Base-by-base conservation (phyloP, 345 rosid species). In the Melaleuca alternifolia region DNA sequence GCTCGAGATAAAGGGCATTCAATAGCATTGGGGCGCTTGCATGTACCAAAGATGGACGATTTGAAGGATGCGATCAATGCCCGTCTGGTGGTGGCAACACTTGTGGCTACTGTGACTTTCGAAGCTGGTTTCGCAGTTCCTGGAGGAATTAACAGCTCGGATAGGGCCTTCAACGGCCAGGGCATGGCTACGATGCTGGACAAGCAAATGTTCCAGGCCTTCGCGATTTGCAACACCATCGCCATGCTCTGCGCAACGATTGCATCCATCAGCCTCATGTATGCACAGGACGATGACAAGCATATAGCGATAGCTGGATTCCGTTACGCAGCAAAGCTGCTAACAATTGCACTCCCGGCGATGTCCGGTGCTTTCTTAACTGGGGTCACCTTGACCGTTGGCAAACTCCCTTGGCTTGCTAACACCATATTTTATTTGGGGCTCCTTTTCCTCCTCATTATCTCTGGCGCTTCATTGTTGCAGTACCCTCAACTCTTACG, bases 241-340 rank as follows among this genome's bases (percentile, higher is more conserved):
- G 77, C 77, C 5, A 65, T 65, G 77, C 7, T 30, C 77, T 7
- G 46, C 44, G 15, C 77, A 33, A 33, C 33, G 21, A 0, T 0
- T 3, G 77, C 77, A 1, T 11, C 15, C 10, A 1, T 18, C 77
- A 16, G 7, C 77, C 77, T 65, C 77, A 33, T 16, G 0, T 28
- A 1, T 10, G 41, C 0, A 0, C 11, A 33, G 20, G 41, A 14
- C 6, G 1, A 30, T 2, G 76, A 62, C 9, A 4, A 6, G 5
- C 9, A 0, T 3, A 15, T 0, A 3, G 11, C 10, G 10, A 0
- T 15, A 3, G 0, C 5, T 16, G 5, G 41, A 14, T 14, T 0
- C 37, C 0, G 0, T 0, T 1, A 0, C 44, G 3, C 77, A 30
- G 1, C 0, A 8, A 1, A 0, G 5, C 77, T 5, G 23, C 77